A percentile compares a stretch with the other conserved stretches of the same genome.
Conservation (phyloP, 805 yeast genomes). For the Hanseniaspora singularis region DNA sequence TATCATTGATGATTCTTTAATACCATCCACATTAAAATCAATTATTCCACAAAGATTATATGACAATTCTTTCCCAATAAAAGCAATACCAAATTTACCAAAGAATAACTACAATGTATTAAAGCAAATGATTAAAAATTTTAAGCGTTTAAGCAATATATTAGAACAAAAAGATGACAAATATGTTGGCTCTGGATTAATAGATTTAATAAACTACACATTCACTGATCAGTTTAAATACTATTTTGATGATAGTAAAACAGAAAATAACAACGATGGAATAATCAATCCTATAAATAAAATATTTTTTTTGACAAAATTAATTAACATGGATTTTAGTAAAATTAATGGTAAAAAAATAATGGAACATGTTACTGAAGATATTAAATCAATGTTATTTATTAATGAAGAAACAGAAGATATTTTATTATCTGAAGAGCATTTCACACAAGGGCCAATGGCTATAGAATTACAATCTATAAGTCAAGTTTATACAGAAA, state of each 20-base stretch:
- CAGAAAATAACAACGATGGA: background rate
- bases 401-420: slow-evolving; percentile 7
- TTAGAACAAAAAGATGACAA: background rate
- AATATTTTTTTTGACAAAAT: slow-evolving; percentile 15
- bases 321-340: slow-evolving; percentile 15
- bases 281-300: background rate
- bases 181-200: background rate
- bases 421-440: background rate
- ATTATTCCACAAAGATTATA: background rate
- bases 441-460: slow-evolving; percentile 1
- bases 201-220: background rate
- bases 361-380: slow-evolving; percentile 1
- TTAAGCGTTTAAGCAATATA: background rate
- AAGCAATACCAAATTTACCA: background rate
- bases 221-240: slow-evolving; percentile 2
- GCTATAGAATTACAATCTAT: slow-evolving; percentile 37
- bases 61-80: slow-evolving; percentile 5
- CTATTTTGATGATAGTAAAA: background rate
- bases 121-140: background rate
- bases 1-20: background rate
- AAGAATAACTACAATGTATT: background rate
- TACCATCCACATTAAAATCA: background rate
- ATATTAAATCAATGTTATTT: slow-evolving; percentile 5
- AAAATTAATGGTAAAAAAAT: slow-evolving; percentile 19
- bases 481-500: slow-evolving; percentile 31